phyloP scores from a whole-genome alignment of 2,329 filamentous ascomycete genomes.

The Paecilomyces fulvus region DNA sequence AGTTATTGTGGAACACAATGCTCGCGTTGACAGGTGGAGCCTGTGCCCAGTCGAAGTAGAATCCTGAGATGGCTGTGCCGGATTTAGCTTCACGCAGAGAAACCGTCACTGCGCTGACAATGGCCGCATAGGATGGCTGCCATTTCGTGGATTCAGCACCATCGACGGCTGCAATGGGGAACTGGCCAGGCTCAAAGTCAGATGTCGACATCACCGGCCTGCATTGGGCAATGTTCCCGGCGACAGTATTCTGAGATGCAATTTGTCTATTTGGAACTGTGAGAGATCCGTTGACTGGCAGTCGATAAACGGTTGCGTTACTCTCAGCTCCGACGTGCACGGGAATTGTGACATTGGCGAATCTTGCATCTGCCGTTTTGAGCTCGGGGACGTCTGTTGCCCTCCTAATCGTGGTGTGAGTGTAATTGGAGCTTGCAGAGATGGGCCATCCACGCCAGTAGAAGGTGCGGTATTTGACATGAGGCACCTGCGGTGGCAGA shows the following conservation, averaged over 20 bases:
- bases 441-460: conserved; percentile 61
- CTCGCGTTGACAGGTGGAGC: conserved; percentile 46
- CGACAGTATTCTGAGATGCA: conserved; percentile 45
- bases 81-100: conserved; percentile 37
- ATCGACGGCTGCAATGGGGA: conserved; percentile 59
- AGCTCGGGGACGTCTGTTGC: conserved; percentile 37
- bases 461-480: conserved; percentile 54
- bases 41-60: conserved; percentile 55
- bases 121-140: conserved; percentile 49
- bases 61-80: conserved; percentile 27
- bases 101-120: conserved; percentile 49
- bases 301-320: conserved; percentile 35
- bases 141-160: conserved; percentile 59
- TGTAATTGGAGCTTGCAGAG: conserved; percentile 52
- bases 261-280: conserved; percentile 52
- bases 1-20: conserved; percentile 48
- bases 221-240: conserved; percentile 59
- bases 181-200: conserved; percentile 54
- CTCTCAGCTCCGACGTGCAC: conserved; percentile 46
- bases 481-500: conserved; percentile 56
- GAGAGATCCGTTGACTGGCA: conserved; percentile 44
- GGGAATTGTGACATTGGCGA: conserved; percentile 47
- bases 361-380: conserved; percentile 47
- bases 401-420: conserved; percentile 55
- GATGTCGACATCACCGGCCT: conserved; percentile 42